Conservation (phyloP, 2,329 filamentous ascomycete genomes). For the Botryosphaeria dothidea region DNA sequence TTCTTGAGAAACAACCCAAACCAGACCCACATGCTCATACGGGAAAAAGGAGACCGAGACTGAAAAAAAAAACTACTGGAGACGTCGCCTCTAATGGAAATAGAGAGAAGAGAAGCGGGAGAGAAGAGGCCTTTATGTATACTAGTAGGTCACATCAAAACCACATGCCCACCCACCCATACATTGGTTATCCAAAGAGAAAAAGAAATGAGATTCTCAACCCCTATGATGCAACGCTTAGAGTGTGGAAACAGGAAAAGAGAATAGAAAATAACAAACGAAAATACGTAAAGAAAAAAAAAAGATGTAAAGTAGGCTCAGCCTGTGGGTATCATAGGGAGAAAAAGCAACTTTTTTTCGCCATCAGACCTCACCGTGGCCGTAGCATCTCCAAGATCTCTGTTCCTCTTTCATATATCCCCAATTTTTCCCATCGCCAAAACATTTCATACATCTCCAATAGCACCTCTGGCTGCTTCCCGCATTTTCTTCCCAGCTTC, state of each 20-base stretch:
- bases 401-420: not conserved
- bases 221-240: not conserved
- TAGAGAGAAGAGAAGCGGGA: not conserved
- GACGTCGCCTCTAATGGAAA: not conserved
- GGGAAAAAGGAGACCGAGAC: not conserved
- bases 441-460: conserved; percentile 15
- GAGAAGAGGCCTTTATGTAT: not conserved
- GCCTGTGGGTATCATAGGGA: conserved; percentile 13
- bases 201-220: not conserved
- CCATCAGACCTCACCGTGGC: conserved; percentile 3
- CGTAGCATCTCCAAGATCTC: not conserved
- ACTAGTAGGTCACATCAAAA: not conserved
- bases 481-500: conserved; percentile 32
- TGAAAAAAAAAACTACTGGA: not conserved
- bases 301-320: not conserved
- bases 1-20: not conserved
- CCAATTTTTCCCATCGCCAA: not conserved
- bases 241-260: not conserved
- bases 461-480: conserved; percentile 22
- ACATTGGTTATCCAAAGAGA: not conserved
- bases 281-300: not conserved
- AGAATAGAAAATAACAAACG: not conserved
- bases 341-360: conserved; percentile 11
- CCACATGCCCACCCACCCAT: not conserved
- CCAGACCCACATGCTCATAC: not conserved